Evolutionary conservation across 148 eudicot species (phyloP).

Genomic region (Nepenthes mirabilis): DNA sequence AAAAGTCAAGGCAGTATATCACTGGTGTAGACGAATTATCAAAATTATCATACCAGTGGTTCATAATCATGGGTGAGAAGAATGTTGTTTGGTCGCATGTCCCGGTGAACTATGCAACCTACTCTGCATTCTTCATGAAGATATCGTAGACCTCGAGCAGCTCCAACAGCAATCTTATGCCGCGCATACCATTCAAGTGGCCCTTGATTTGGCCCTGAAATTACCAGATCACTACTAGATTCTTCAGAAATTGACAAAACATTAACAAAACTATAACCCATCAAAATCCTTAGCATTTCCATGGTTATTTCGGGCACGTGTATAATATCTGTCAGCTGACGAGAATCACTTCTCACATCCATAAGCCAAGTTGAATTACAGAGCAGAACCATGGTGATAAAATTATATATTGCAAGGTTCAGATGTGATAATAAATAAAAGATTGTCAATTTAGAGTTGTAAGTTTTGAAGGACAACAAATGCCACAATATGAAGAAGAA

Average conservation of each 20-base stretch:
- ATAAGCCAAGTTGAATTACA: neutral
- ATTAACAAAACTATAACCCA: neutral
- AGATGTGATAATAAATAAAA: no score
- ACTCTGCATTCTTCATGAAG: conserved; percentile 78
- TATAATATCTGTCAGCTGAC: no score
- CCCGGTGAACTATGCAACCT: conserved; percentile 72
- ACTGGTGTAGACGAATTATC: neutral
- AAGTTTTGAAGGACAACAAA: no score
- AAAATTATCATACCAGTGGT: conserved; percentile 35
- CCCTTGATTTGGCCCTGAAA: conserved; percentile 34
- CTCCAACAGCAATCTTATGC: conserved; percentile 58
- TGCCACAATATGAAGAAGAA: neutral
- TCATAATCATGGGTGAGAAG: conserved; percentile 68
- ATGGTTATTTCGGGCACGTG: no score
- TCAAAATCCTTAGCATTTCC: neutral
- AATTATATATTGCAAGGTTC: neutral
- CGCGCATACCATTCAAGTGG: conserved; percentile 58
- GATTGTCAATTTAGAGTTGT: no score
- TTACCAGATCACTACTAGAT: no score
- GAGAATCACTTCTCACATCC: neutral
- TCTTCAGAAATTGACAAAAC: no score
- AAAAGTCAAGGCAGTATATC: no score
- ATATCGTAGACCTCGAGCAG: conserved; percentile 61
- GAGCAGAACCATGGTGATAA: neutral
- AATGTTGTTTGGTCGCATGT: conserved; percentile 74